Evolutionary conservation across 768 basidiomycete genomes (phyloP), one percentile per base, ranked within the genome.

Genomic region (Lactifluus piperatus): DNA sequence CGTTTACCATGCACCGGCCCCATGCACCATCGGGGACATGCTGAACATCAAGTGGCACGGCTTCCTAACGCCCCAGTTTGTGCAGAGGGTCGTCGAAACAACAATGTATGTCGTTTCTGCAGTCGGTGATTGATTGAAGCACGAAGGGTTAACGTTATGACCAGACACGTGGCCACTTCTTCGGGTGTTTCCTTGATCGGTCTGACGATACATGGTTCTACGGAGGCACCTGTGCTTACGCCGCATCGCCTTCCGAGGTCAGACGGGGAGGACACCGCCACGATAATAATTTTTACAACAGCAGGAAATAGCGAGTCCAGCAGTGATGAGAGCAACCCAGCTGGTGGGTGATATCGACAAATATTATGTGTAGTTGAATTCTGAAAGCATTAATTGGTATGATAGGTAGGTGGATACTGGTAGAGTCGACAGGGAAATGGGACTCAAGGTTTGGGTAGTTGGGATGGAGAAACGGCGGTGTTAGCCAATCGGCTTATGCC

Each of bases 41-140:
- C 77, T 75, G 9, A 81, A 81, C 58, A 60, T 88, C 3, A 73
- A 76, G 39, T 90, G 86, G 86, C 68, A 65, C 24, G 87, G 88
- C 1, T 70, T 87, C 32, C 68, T 89, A 27, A 65, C 74, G 14
- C 74, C 77, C 0, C 55, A 41, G 1, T 86, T 88, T 63, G 74
- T 85, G 7, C 79, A 79, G 62, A 69, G 71, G 0, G 67, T 86
- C 34, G 66, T 87, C 26, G 75, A 82, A 37, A 67, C 70, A 0
- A 71, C 76, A 6, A 55, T 71, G 83, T 80, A 65, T 56, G 76
- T 71, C 10, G 26, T 27, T 14, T n/a, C 34, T 36, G 20, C 8
- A 20, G 51, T 36, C 29, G 41, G 20, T 41, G 32, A 50, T n/a
- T 22, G 30, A n/a, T n/a, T n/a, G n/a, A n/a, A n/a, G n/a, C n/a